Conservation (phyloP, 2,329 filamentous ascomycete genomes). For the Aspergillus candidus region DNA sequence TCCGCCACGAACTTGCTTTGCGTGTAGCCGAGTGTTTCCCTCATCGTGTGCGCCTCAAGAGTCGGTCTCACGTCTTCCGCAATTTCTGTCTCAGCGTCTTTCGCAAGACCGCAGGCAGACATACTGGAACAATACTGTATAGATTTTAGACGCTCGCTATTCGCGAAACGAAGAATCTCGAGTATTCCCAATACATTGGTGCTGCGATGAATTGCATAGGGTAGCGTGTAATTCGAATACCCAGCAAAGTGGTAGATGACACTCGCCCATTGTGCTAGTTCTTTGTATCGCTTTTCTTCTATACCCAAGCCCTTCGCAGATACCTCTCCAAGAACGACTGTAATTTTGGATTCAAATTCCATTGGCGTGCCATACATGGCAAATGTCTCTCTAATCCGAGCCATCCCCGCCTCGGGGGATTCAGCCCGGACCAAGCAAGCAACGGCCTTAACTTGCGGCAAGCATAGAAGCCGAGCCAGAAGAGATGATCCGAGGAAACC, state of each 20-base stretch:
- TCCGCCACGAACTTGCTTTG: constrained; percentile 19
- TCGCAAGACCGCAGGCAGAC: constrained; percentile 10
- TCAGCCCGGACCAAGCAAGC: constrained; percentile 13
- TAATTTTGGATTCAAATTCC: constrained; percentile 3
- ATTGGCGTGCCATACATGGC: constrained; percentile 5
- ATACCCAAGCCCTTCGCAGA: constrained; percentile 1
- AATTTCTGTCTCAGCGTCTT: constrained; percentile 1
- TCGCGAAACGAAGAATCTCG: constrained; percentile 7
- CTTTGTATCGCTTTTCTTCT: not conserved
- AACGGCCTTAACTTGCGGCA: constrained; percentile 7
- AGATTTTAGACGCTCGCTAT: constrained; percentile 10
- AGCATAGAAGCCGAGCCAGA: constrained; percentile 1
- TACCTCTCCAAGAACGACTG: constrained; percentile 4
- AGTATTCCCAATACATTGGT: constrained; percentile 8
- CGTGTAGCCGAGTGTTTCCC: constrained; percentile 13
- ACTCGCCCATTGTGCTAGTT: constrained; percentile 8
- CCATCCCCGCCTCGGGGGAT: not conserved
- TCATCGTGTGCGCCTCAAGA: not conserved
- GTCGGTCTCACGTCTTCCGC: constrained; percentile 7
- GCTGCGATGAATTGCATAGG: constrained; percentile 7
- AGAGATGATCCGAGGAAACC: constrained; percentile 12
- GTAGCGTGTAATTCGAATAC: constrained; percentile 9
- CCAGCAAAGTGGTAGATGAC: constrained; percentile 12
- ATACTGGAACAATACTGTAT: constrained; percentile 17
- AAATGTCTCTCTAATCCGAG: constrained; percentile 7